These are phyloP conservation scores for Malus hybrid DNA, from an alignment of 331 rosid genomes.

Conservation along the genomic window DNA sequence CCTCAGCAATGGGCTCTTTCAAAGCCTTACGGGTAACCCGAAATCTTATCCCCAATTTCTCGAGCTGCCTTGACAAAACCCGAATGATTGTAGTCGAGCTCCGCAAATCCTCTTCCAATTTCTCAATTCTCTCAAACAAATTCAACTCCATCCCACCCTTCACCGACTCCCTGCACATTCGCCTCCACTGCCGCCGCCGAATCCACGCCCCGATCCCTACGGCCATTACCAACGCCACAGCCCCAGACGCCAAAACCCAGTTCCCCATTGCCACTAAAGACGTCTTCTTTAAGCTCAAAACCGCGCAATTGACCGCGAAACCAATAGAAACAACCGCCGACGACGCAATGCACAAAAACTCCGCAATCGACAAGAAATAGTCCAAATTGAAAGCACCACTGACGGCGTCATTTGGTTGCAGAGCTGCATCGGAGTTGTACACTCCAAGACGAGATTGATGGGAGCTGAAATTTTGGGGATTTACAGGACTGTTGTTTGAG, in stretches of 20 bases:
- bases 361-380: conserved; percentile 45
- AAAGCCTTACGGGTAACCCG: conserved; percentile 55
- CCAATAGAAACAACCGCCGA: conserved; percentile 35
- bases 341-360: conserved; percentile 49
- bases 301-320: conserved; percentile 21
- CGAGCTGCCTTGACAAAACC: conserved; percentile 80
- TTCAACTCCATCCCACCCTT: conserved; percentile 53
- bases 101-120: conserved; percentile 72
- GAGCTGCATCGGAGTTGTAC: conserved; percentile 26
- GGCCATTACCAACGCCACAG: conserved; percentile 38
- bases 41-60: conserved; percentile 81
- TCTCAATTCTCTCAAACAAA: conserved; percentile 65
- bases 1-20: conserved; percentile 81
- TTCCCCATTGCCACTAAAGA: conserved; percentile 23
- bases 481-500: conserved; percentile 16
- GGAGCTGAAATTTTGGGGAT: conserved; percentile 9
- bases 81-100: conserved; percentile 40
- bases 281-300: conserved; percentile 34
- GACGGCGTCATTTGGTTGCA: not conserved
- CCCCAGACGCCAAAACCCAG: conserved; percentile 28
- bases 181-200: conserved; percentile 63
- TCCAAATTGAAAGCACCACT: conserved; percentile 35
- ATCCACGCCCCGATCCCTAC: conserved; percentile 59
- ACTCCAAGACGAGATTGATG: conserved; percentile 15
- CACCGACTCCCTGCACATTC: conserved; percentile 26